Evolutionary conservation across 768 basidiomycete species (phyloP).

Genomic region (Pleurotus eryngii): DNA sequence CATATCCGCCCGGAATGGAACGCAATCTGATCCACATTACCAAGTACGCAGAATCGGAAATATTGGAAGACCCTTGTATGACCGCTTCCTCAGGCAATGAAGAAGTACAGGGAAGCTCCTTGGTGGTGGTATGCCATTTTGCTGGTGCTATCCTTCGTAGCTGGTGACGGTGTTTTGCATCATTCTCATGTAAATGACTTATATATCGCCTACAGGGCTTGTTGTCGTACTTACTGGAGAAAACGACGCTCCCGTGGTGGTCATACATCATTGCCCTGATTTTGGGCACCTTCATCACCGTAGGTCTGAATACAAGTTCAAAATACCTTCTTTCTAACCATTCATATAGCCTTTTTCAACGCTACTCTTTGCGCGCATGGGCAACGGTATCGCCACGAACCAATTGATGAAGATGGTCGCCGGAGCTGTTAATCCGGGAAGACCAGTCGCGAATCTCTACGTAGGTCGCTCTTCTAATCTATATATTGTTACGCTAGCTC

Average conservation of each 20-base stretch:
- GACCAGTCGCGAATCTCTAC: slow-evolving; percentile 68
- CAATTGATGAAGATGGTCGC: slow-evolving; percentile 67
- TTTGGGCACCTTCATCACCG: slow-evolving; percentile 42
- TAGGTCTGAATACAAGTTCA: slow-evolving; percentile 8
- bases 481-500: not conserved
- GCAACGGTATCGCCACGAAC: slow-evolving; percentile 56
- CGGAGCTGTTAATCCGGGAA: slow-evolving; percentile 56
- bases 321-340: not conserved
- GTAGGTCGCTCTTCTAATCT: slow-evolving; percentile 25
- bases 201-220: slow-evolving; percentile 32
- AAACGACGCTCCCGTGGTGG: slow-evolving; percentile 63
- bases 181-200: too few species aligned
- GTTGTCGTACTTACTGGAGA: slow-evolving; percentile 55
- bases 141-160: slow-evolving; percentile 48
- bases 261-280: slow-evolving; percentile 56
- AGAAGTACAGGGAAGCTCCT: slow-evolving; percentile 58
- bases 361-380: slow-evolving; percentile 54
- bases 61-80: not conserved
- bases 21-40: slow-evolving; percentile 57
- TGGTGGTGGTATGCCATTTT: slow-evolving; percentile 59
- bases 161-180: slow-evolving; percentile 33
- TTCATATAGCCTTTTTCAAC: slow-evolving; percentile 50
- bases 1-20: slow-evolving; percentile 40
- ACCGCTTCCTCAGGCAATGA: slow-evolving; percentile 38
- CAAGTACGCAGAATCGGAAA: slow-evolving; percentile 24